phyloP scores from a whole-genome alignment of 192 early-diverging fungal species.

The Podila clonocystis region DNA sequence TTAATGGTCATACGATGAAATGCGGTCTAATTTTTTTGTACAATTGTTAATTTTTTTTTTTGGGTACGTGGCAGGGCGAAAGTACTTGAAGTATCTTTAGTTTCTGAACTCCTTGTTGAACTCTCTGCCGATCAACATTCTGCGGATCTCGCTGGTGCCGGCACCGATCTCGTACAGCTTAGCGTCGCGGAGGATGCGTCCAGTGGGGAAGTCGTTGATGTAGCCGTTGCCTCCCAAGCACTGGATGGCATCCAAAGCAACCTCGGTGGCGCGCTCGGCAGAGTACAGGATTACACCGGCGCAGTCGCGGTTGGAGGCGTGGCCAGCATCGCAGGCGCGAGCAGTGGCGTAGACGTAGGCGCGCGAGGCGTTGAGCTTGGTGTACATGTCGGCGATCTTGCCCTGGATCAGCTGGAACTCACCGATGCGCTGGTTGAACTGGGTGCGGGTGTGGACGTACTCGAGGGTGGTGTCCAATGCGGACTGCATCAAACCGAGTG shows the following conservation, averaged over 20 bases:
- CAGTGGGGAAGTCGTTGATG: constrained; percentile 91
- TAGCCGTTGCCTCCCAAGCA: constrained; percentile 96
- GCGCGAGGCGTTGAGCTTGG: constrained; percentile 91
- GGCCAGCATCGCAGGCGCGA: constrained; percentile 83
- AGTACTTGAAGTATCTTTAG: neutral
- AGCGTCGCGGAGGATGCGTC: constrained; percentile 90
- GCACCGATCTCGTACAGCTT: constrained; percentile 98
- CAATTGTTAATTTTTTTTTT: too few relatives aligned
- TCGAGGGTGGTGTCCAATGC: constrained; percentile 84
- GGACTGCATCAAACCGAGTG: constrained; percentile 90
- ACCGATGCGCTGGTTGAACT: constrained; percentile 88
- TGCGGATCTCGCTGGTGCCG: constrained; percentile 92
- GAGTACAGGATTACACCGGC: constrained; percentile 94
- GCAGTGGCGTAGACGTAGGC: constrained; percentile 93
- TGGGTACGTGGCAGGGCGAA: too few relatives aligned
- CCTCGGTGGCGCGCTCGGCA: constrained; percentile 93
- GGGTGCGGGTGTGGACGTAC: constrained; percentile 88
- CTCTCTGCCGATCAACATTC: constrained; percentile 90
- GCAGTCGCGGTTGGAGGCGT: constrained; percentile 89
- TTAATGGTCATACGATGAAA: too few relatives aligned
- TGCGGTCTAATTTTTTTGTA: too few relatives aligned
- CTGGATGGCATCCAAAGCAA: constrained; percentile 93
- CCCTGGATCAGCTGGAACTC: constrained; percentile 93
- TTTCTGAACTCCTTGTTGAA: constrained; percentile 74
- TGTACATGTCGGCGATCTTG: constrained; percentile 98